Conservation (phyloP, 2,329 filamentous ascomycete genomes). For the Ophiostoma perfectum region DNA sequence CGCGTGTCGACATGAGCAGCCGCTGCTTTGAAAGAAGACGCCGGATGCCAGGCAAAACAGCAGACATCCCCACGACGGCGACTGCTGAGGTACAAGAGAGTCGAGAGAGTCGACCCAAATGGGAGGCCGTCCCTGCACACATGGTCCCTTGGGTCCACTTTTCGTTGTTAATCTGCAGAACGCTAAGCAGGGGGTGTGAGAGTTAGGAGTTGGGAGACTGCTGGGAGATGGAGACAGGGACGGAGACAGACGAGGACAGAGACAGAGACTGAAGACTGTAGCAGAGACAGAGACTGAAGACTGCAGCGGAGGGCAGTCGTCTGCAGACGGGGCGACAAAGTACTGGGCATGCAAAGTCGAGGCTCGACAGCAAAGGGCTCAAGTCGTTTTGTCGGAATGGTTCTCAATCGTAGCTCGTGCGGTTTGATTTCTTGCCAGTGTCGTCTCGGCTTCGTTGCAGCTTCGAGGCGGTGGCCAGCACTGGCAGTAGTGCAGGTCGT, state of each 20-base stretch:
- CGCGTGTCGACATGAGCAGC: no score
- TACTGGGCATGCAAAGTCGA: not conserved
- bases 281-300: not conserved
- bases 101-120: not conserved
- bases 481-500: no score
- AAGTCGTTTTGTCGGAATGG: no score
- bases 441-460: no score
- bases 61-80: no score
- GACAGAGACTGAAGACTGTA: no score
- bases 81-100: not conserved
- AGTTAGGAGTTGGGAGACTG: not conserved
- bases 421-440: no score
- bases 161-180: slow-evolving; percentile 13
- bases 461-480: no score
- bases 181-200: slow-evolving; percentile 9
- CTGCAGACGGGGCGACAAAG: not conserved
- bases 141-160: not conserved
- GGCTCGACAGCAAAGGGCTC: no score
- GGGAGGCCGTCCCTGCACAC: slow-evolving; percentile 1
- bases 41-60: no score
- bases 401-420: no score
- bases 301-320: not conserved
- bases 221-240: not conserved
- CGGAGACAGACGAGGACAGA: not conserved
- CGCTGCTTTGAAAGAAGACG: no score